A percentile compares a stretch with the other conserved stretches of the same genome.
phyloP scores from a whole-genome alignment of 2,329 filamentous ascomycete species.

The Colletotrichum lentis region DNA sequence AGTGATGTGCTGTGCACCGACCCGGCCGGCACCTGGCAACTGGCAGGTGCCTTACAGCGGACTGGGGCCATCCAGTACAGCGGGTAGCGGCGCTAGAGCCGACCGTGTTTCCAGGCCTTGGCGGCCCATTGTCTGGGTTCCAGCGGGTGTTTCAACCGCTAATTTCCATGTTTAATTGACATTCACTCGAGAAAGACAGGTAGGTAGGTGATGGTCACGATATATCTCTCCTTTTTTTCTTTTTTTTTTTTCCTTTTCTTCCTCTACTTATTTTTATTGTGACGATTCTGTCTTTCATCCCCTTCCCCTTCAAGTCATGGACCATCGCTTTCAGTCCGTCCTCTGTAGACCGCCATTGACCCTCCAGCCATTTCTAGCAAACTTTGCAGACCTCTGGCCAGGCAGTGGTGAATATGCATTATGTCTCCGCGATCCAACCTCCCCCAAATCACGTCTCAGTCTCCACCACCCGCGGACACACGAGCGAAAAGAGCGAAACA shows the following conservation, averaged over 20 bases:
- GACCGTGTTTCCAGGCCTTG: constrained; percentile 21
- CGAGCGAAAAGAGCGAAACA: neutral
- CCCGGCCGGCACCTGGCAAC: neutral
- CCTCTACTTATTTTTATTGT: neutral
- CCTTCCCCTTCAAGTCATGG: neutral
- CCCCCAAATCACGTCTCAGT: constrained; percentile 40
- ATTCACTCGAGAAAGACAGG: neutral
- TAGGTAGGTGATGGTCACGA: neutral
- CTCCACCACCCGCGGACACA: constrained; percentile 29
- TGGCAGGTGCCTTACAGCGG: constrained; percentile 3
- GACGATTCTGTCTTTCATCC: neutral
- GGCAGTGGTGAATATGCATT: constrained; percentile 16
- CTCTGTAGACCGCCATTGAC: constrained; percentile 21
- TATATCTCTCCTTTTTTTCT: neutral
- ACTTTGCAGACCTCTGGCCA: constrained; percentile 10
- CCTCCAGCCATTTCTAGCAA: constrained; percentile 29
- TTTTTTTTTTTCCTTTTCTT: neutral
- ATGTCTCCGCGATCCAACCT: constrained; percentile 34
- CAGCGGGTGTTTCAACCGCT: constrained; percentile 6
- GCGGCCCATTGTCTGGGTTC: constrained; percentile 24
- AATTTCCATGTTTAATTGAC: constrained; percentile 10
- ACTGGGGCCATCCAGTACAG: neutral
- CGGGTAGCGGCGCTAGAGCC: constrained; percentile 9
- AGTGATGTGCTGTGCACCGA: constrained; percentile 4
- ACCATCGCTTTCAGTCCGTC: neutral